These are phyloP conservation scores for Thuja plicata DNA, from an alignment of 83 land plant species.

Conservation along the genomic window DNA sequence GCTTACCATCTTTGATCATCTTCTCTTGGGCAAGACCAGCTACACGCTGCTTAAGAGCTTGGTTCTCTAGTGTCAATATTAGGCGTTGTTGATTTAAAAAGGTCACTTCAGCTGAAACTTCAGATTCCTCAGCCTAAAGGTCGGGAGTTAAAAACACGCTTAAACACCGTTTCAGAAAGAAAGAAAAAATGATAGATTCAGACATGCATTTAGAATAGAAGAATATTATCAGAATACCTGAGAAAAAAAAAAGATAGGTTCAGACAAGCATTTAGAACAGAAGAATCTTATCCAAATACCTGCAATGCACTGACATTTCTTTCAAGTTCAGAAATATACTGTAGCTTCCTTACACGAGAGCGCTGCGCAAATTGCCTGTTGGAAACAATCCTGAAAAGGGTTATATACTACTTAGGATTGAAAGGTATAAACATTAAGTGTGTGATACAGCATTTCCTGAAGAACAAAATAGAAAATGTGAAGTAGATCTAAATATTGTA, in stretches of 20 bases:
- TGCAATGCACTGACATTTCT: constrained; percentile 68
- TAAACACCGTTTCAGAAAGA: background rate
- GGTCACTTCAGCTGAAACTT: constrained; percentile 68
- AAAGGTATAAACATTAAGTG: background rate
- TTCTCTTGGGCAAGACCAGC: constrained; percentile 70
- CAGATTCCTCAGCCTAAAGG: constrained; percentile 64
- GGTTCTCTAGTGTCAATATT: constrained; percentile 70
- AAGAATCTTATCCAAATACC: constrained; percentile 25
- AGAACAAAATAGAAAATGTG: background rate
- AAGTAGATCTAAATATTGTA: background rate
- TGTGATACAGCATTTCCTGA: background rate
- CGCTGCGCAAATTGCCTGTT: constrained; percentile 90
- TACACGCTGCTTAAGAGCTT: constrained; percentile 73
- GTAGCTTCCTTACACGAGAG: constrained; percentile 83
- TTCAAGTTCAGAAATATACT: constrained; percentile 84
- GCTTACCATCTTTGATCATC: constrained; percentile 66
- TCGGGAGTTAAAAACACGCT: background rate
- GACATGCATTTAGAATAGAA: background rate
- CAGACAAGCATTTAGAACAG: background rate
- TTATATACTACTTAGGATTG: background rate
- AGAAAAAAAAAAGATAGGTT: background rate
- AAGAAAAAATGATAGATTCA: background rate
- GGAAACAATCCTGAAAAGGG: constrained; percentile 7
- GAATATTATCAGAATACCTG: constrained; percentile 36
- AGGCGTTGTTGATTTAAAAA: constrained; percentile 66